These are phyloP conservation scores for Colletotrichum orbiculare DNA, from an alignment of 2,329 filamentous ascomycete genomes.

Conservation along the genomic window DNA sequence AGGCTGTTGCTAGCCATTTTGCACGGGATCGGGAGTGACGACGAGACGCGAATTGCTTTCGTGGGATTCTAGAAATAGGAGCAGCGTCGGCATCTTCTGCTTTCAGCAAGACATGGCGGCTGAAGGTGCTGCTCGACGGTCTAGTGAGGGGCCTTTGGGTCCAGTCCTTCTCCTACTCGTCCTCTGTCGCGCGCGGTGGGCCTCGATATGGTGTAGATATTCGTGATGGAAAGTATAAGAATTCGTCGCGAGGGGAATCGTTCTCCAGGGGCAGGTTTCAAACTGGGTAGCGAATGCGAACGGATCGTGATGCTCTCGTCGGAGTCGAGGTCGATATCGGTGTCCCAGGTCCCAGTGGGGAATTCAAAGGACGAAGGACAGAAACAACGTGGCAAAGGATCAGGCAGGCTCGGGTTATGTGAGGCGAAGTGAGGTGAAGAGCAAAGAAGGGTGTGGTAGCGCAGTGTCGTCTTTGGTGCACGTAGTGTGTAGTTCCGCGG, in stretches of 20 bases:
- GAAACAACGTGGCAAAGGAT: conserved; percentile 26
- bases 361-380: conserved; percentile 20
- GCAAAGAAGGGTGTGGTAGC: conserved; percentile 11
- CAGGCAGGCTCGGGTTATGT: conserved; percentile 14
- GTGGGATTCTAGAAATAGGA: conserved; percentile 17
- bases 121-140: background rate
- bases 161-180: conserved; percentile 18
- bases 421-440: conserved; percentile 10
- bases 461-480: conserved; percentile 12
- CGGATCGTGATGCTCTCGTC: conserved; percentile 8
- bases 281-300: background rate
- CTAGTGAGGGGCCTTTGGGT: background rate
- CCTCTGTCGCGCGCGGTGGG: conserved; percentile 1
- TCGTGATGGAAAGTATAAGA: conserved; percentile 5
- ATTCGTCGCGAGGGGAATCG: background rate
- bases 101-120: conserved; percentile 25
- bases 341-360: conserved; percentile 7
- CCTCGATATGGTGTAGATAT: conserved; percentile 3
- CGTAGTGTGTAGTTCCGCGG: conserved; percentile 16
- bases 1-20: conserved; percentile 46
- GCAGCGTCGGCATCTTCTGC: conserved; percentile 16
- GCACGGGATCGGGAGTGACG: conserved; percentile 11
- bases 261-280: conserved; percentile 1
- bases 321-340: conserved; percentile 9
- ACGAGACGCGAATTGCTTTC: conserved; percentile 2